These are phyloP conservation scores for Helotiales sp. DNA, from an alignment of 2,329 filamentous ascomycete species.

Conservation along the genomic window DNA sequence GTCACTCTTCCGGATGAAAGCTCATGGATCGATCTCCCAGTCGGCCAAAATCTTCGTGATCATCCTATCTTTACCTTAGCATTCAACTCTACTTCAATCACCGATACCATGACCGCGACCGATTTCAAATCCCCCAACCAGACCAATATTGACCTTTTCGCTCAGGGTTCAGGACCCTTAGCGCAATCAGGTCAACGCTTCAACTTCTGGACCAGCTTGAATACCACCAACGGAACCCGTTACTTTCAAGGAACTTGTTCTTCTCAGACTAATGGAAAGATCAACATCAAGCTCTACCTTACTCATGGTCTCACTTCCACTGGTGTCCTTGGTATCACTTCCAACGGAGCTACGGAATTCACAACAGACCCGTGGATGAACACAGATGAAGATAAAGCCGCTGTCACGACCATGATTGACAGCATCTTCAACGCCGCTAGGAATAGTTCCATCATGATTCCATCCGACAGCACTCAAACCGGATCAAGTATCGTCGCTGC, in stretches of 20 bases:
- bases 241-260: constrained; percentile 48
- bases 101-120: constrained; percentile 5
- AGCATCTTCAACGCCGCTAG: constrained; percentile 51
- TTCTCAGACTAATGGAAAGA: constrained; percentile 36
- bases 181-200: constrained; percentile 44
- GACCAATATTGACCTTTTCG: constrained; percentile 40
- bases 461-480: constrained; percentile 9
- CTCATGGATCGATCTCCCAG: constrained; percentile 59
- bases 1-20: constrained; percentile 43
- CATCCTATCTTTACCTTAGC: constrained; percentile 47
- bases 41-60: constrained; percentile 58
- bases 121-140: constrained; percentile 47
- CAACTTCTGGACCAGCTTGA: constrained; percentile 48
- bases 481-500: constrained; percentile 4
- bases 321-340: constrained; percentile 44
- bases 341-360: constrained; percentile 43
- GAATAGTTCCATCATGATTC: constrained; percentile 51
- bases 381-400: constrained; percentile 57
- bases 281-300: constrained; percentile 51
- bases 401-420: constrained; percentile 52
- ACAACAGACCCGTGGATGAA: constrained; percentile 48
- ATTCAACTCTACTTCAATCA: constrained; percentile 22
- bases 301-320: constrained; percentile 50
- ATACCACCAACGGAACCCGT: constrained; percentile 42
- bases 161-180: constrained; percentile 41